Evolutionary conservation across 1,139 yeast genomes (phyloP), one percentile per base, ranked within the genome.

Genomic region (Kodamaea sp.): DNA sequence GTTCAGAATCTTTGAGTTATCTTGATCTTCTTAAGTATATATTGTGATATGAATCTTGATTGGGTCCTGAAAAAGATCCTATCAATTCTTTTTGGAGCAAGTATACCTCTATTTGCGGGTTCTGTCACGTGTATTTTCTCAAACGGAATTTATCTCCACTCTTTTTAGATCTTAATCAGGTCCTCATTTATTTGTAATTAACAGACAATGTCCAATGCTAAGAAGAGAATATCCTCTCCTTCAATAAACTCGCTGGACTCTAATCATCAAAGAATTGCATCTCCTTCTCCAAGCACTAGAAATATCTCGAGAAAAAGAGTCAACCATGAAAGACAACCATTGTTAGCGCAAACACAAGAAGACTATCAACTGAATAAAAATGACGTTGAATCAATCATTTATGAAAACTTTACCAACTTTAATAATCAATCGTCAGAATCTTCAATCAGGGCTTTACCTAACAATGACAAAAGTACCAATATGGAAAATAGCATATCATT

Each of bases 251-350:
- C 41, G 23, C 30, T 37, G 31, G 38, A 40, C n/a, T 30, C 42
- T 15, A 24, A 25, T 26, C 28, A 37, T n/a, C 37, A 41, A 6
- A 42, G 65, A 20, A 40, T 55, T 8, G 36, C 50, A 5, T 62
- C 67, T 40, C 68, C 70, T 2, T 53, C 64, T 8, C 68, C 70
- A 2, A 59, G 65, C 41, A 35, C 58, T 7, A 54, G 71, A 31
- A 63, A 56, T 31, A 65, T 66, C 22, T 63, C 70, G 4, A 53
- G 51, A 32, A 50, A 55, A 26, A 49, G 73, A 40, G 70, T 67
- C 20, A 60, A 58, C 35, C 45, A 39, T 20, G 66, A 60, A 34
- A 45, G 59, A 34, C 57, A 45, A 30, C 52, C 54, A 7, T 51
- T 58, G 10, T 28, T 58, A 10, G 55, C 50, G 22, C 39, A 31